Conservation (phyloP, 805 yeast genomes). For the Schwanniomyces vanrijiae region DNA sequence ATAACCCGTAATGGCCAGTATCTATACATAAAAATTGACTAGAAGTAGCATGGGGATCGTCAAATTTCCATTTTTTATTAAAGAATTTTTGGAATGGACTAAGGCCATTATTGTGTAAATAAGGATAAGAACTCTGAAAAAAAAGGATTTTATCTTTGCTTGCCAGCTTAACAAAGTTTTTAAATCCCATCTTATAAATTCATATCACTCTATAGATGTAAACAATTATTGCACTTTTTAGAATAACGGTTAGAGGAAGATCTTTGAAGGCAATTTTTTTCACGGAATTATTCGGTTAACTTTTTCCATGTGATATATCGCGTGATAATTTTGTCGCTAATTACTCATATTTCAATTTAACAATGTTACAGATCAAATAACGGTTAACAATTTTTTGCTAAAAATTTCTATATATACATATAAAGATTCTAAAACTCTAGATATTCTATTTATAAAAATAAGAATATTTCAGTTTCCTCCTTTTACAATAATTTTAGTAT, state of each 20-base stretch:
- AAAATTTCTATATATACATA: too few species aligned
- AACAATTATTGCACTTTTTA: too few species aligned
- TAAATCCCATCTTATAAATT: slow-evolving; percentile 10
- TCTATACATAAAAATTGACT: slow-evolving; percentile 26
- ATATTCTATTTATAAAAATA: too few species aligned
- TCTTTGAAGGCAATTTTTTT: not conserved
- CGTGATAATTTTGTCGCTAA: not conserved
- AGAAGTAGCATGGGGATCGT: slow-evolving; percentile 22
- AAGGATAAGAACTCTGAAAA: slow-evolving; percentile 16
- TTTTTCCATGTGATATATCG: not conserved
- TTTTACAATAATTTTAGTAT: too few species aligned
- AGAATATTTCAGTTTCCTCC: too few species aligned
- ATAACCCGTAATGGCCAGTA: slow-evolving; percentile 44
- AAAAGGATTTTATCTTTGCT: slow-evolving; percentile 10
- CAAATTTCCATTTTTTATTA: slow-evolving; percentile 10
- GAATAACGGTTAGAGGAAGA: not conserved
- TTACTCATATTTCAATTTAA: not conserved
- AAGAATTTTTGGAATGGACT: slow-evolving; percentile 8
- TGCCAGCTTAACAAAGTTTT: slow-evolving; percentile 13
- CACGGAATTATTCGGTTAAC: not conserved
- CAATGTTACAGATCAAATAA: not conserved
- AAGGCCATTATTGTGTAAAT: slow-evolving; percentile 9
- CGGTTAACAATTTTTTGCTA: not conserved
- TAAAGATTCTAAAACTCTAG: too few species aligned
- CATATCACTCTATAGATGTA: not conserved